Conservation (phyloP, 2,329 filamentous ascomycete species). For the Fusarium newnesense region DNA sequence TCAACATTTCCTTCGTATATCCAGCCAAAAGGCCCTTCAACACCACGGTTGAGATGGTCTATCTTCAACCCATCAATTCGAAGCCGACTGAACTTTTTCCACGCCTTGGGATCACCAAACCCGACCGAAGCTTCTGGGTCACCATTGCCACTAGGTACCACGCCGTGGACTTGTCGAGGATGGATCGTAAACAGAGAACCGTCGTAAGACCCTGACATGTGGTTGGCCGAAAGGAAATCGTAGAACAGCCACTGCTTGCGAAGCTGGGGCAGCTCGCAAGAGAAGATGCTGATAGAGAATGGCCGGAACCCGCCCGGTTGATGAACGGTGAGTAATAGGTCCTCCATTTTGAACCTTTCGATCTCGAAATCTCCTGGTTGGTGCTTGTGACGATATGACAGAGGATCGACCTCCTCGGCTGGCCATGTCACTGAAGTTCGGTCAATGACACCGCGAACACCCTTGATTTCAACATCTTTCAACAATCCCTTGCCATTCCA, state of each 20-base stretch:
- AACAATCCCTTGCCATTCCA: conserved; percentile 95
- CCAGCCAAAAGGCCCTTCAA: conserved; percentile 95
- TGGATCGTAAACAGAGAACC: conserved; percentile 98
- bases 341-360: conserved; percentile 95
- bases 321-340: conserved; percentile 89
- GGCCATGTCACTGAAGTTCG: conserved; percentile 82
- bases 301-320: conserved; percentile 93
- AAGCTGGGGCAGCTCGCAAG: conserved; percentile 90
- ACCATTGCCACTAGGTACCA: conserved; percentile 64
- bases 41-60: conserved; percentile 93
- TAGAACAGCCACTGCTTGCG: conserved; percentile 98
- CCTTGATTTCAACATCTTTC: conserved; percentile 92
- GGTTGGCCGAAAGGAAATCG: conserved; percentile 93
- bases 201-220: conserved; percentile 95
- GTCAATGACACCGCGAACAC: conserved; percentile 91
- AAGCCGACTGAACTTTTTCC: conserved; percentile 96
- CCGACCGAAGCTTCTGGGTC: conserved; percentile 65
- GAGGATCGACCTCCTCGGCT: conserved; percentile 75
- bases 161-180: conserved; percentile 87
- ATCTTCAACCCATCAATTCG: conserved; percentile 94
- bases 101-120: conserved; percentile 74
- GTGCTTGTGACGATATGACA: conserved; percentile 88
- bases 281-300: conserved; percentile 94
- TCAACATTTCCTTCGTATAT: conserved; percentile 98
- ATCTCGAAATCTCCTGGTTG: conserved; percentile 95